Base-by-base conservation (phyloP, 176 grass and related monocot genomes). In the sorghum (Sorghum bicolor) region DNA sequence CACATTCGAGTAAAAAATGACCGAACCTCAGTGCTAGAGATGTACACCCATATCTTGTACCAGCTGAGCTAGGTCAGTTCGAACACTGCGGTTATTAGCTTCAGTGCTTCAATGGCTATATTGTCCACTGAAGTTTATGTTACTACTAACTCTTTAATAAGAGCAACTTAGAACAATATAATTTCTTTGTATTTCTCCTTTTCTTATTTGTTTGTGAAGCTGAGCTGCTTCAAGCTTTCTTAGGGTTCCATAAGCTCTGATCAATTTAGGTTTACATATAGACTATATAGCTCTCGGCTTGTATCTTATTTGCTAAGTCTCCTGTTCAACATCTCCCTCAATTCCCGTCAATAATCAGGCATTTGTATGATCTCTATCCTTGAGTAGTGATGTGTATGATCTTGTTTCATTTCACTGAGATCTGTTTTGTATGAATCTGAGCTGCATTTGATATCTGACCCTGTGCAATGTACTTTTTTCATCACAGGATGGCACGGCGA, bases 401-500 rank as follows among this genome's bases (percentile, higher is more conserved):
- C 32, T 44, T 60, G 28, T 80, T 86, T 64, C 67, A 38, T 86
- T 85, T 45, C 36, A 70, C 50, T 57, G 31, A 48, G 10, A 65
- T 24, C 15, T 50, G 22, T 76, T 14, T 79, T 60, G 26, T 30
- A 40, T 12, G 20, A 45, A 48, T 20, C 11, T 33, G 45, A 77
- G 30, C 39, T 77, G 16, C 24, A 45, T 89, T 66, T 61, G 70
- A 65, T 64, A 63, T 36, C 38, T 87, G 55, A 83, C 66, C 31
- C 13, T 65, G 47, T 74, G 28, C 5, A 26, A 33, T 84, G 12
- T 29, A 6, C 40, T 39, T 82, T 10, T 88, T 64, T 28, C 15
- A 62, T 61, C 40, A 41, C 86, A 95, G 93, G 93, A 95, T 80
- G 93, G 93, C 38, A 82, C 80, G 2, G 85, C 90, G 3, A 95